A percentile compares a stretch with the other conserved stretches of the same genome.
These are phyloP conservation scores for Neocucurbitaria cava DNA, from an alignment of 2,329 filamentous ascomycete species.

Conservation along the genomic window DNA sequence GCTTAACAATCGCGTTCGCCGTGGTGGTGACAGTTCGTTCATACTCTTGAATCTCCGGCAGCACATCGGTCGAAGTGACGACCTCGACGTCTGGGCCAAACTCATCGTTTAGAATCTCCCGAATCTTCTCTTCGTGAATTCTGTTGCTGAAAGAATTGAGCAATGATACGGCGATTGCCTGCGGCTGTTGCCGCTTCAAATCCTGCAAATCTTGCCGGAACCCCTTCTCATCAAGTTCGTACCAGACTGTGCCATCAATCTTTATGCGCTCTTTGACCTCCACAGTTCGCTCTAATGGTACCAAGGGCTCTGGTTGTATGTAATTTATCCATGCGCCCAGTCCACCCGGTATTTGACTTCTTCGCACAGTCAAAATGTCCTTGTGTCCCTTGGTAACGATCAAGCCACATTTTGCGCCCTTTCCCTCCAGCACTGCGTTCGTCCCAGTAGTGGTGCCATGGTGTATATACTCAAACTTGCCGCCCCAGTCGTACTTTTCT, in stretches of 20 bases:
- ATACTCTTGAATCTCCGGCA: conserved; percentile 59
- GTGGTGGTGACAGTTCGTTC: conserved; percentile 58
- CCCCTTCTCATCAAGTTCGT: conserved; percentile 49
- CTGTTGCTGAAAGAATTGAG: conserved; percentile 57
- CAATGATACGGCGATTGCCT: conserved; percentile 56
- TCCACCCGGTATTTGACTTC: conserved; percentile 60
- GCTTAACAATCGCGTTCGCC: conserved; percentile 58
- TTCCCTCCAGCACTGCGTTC: conserved; percentile 59
- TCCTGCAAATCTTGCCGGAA: conserved; percentile 50
- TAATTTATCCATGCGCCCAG: conserved; percentile 60
- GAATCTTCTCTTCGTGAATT: conserved; percentile 52
- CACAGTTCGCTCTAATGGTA: conserved; percentile 57
- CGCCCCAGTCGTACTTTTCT: conserved; percentile 50
- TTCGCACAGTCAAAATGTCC: conserved; percentile 55
- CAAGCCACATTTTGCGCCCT: conserved; percentile 57
- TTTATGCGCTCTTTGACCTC: conserved; percentile 55
- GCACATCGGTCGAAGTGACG: conserved; percentile 55
- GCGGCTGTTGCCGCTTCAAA: conserved; percentile 50
- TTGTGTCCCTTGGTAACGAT: conserved; percentile 59
- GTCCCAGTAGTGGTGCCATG: conserved; percentile 60
- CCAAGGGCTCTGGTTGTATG: conserved; percentile 56
- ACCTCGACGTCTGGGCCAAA: conserved; percentile 53
- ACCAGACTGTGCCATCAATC: conserved; percentile 52
- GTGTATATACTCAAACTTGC: conserved; percentile 58
- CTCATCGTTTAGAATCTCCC: conserved; percentile 51